Base-by-base conservation (phyloP, 1,284 basidiomycete species). In the Xerocomus minutiporus region DNA sequence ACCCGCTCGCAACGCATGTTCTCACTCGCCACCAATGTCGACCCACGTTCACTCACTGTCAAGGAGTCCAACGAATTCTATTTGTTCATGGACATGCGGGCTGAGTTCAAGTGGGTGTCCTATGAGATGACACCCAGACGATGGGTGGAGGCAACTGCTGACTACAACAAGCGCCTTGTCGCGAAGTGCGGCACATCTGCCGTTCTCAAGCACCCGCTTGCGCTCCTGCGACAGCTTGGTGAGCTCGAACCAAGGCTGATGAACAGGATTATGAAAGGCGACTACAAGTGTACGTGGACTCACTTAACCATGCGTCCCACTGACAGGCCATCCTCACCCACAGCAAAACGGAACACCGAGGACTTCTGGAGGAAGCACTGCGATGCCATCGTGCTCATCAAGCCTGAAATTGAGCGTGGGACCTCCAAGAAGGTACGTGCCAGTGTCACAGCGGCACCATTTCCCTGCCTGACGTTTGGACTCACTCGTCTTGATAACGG, bases 71-170 rank as follows among this genome's bases (percentile, higher is more conserved):
- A 20, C 7, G 41, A 42, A 26, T 42, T 42, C 8, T 28, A 3
- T 12, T 8, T 43, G 2, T 52, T 52, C 28, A 28, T 52, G 17
- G 17, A 29, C 38, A 41, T n/a, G 41, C 15, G 41, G 3, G 41
- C 41, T 7, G 26, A 42, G 25, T 28, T 28, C 26, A 28, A 13
- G 23, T 51, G 50, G 50, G n/a, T 51, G 2, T 51, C 32, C 4
- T 43, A 52, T 20, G 26, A 52, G 15, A 52, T 52, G 51, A 52
- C 34, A 17, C 4, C 17, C 2, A 42, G 25, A 32, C 28, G 28
- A 29, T 52, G 51, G 39, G 39, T 26, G 5, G 13, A 29, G 6
- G 40, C 23, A 5, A 51, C 23, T 6, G 20, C 36, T 17, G 17
- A 39, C 17, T 39, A 39, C 36, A 39, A 39, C 36, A 39, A 39